Percentiles rank a stretch among this genome's conserved stretches.
Evolutionary conservation across 257 asterid species (phyloP).

Genomic region (Lycium barbarum): DNA sequence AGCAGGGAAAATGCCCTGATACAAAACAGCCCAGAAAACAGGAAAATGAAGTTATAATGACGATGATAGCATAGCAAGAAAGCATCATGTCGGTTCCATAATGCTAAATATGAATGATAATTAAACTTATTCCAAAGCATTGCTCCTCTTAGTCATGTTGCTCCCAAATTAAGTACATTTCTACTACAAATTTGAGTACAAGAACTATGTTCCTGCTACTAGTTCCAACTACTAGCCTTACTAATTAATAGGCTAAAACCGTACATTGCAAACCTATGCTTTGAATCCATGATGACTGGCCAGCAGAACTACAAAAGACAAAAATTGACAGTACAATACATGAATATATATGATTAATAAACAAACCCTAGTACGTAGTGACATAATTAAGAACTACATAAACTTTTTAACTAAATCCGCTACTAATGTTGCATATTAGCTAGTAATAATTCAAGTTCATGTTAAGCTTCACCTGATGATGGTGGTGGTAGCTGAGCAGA

Average conservation of each 20-base stretch:
- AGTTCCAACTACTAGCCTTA: background rate
- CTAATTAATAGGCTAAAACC: background rate
- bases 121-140: background rate
- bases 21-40: background rate
- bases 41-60: background rate
- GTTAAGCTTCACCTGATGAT: slow-evolving; percentile 44
- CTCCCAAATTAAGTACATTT: background rate
- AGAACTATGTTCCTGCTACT: background rate
- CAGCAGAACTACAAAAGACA: background rate
- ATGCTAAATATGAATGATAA: background rate
- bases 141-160: background rate
- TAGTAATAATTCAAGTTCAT: background rate
- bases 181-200: background rate
- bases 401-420: background rate
- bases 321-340: background rate
- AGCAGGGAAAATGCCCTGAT: background rate
- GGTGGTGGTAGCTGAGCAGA: slow-evolving; percentile 30
- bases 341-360: background rate
- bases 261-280: background rate
- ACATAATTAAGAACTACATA: background rate
- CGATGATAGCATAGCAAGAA: background rate
- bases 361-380: slow-evolving; percentile 2
- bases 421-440: background rate
- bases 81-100: background rate
- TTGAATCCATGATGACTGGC: background rate